A percentile compares a stretch with the other conserved stretches of the same genome.
These are phyloP conservation scores for Nitzschia sp. DNA, from an alignment of 108 stramenopile species.

Conservation along the genomic window DNA sequence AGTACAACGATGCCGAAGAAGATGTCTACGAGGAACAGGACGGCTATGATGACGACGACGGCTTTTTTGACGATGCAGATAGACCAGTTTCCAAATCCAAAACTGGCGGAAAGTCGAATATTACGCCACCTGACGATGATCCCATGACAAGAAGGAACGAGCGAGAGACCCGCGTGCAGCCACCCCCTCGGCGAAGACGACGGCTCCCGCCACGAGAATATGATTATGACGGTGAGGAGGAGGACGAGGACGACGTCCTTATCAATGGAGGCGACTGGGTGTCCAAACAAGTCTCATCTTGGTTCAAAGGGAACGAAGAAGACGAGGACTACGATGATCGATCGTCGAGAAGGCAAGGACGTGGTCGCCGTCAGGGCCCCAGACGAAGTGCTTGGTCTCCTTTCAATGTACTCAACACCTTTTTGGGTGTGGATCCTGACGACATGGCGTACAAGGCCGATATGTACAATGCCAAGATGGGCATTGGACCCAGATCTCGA, in stretches of 20 bases:
- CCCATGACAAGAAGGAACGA: background rate
- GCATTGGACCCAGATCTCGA: constrained; percentile 8
- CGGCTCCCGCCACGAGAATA: background rate
- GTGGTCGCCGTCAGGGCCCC: constrained; percentile 12
- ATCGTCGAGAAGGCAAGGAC: constrained; percentile 26
- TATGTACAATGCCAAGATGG: constrained; percentile 48
- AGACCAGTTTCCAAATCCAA: background rate
- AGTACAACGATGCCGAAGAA: constrained; percentile 19
- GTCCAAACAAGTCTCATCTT: constrained; percentile 15
- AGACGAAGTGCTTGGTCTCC: constrained; percentile 16
- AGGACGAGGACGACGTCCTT: constrained; percentile 6
- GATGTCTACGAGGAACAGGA: constrained; percentile 10
- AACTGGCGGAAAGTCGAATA: background rate
- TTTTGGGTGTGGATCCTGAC: constrained; percentile 42
- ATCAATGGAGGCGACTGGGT: constrained; percentile 24
- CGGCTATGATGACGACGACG: background rate
- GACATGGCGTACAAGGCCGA: constrained; percentile 36
- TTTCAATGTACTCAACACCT: constrained; percentile 29
- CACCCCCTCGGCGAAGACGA: background rate
- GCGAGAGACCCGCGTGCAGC: background rate
- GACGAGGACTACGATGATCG: constrained; percentile 8
- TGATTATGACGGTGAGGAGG: constrained; percentile 18
- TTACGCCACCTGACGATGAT: background rate
- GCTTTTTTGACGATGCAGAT: background rate
- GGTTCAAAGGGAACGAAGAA: constrained; percentile 27